Evolutionary conservation across 202 grass and related monocot genomes (phyloP).

Genomic region (Zizania palustris): DNA sequence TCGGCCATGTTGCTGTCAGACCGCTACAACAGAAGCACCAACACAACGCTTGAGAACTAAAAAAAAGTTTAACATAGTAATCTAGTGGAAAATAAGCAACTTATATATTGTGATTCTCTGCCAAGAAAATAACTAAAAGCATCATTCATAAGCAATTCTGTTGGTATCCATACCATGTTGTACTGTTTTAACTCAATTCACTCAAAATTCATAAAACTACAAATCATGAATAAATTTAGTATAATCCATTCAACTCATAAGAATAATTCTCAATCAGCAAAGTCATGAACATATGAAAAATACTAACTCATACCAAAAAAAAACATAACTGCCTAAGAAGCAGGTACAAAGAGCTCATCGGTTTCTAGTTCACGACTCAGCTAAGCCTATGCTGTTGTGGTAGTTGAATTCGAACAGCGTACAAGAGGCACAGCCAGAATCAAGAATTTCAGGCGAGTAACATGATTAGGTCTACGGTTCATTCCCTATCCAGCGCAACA

Average conservation of each 20-base stretch:
- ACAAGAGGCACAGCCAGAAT: too few relatives aligned
- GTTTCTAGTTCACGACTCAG: conserved; percentile 3
- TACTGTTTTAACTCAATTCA: neutral
- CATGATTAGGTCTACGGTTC: neutral
- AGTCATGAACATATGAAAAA: neutral
- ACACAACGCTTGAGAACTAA: conserved; percentile 7
- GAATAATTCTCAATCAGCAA: neutral
- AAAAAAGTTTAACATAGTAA: conserved; percentile 7
- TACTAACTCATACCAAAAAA: too few relatives aligned
- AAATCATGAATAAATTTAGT: neutral
- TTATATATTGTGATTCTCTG: neutral
- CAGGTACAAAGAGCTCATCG: neutral
- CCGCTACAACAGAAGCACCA: conserved; percentile 57
- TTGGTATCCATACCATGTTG: neutral
- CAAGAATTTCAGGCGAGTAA: neutral
- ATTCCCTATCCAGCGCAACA: neutral
- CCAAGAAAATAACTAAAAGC: neutral
- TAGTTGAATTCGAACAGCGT: neutral
- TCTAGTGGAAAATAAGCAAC: neutral
- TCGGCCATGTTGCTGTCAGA: conserved; percentile 74
- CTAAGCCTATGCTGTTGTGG: neutral
- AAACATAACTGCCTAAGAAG: too few relatives aligned
- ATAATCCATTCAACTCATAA: neutral
- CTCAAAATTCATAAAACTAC: neutral
- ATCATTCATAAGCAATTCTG: neutral